These are phyloP conservation scores for Stephania cephalantha DNA, from an alignment of 164 flowering plant genomes.

Conservation along the genomic window DNA sequence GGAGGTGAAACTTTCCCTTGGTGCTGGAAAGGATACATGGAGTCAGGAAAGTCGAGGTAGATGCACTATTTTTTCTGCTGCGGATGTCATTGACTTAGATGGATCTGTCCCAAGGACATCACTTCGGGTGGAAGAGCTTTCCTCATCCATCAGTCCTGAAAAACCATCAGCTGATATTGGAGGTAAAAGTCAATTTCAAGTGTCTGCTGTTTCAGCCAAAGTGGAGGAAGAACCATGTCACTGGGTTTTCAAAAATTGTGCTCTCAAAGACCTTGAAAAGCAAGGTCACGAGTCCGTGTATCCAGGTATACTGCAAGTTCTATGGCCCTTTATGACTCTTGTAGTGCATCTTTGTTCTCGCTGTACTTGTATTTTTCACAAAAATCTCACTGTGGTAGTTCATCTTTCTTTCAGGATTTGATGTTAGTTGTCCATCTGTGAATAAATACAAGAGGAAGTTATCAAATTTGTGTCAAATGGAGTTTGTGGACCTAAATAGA, in stretches of 20 bases:
- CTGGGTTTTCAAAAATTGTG: conserved; percentile 7
- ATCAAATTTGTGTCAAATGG: neutral
- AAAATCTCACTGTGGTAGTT: neutral
- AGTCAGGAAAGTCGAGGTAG: conserved; percentile 9
- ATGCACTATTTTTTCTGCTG: conserved; percentile 5
- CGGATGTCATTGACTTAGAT: conserved; percentile 33
- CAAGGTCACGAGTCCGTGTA: neutral
- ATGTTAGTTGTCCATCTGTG: neutral
- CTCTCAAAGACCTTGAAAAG: conserved; percentile 4
- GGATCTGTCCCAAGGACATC: conserved; percentile 20
- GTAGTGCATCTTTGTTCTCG: neutral
- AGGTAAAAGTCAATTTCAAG: conserved; percentile 14
- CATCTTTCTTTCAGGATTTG: conserved; percentile 21
- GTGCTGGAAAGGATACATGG: conserved; percentile 15
- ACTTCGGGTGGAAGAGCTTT: conserved; percentile 2
- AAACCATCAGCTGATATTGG: conserved; percentile 9
- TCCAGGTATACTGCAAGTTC: neutral
- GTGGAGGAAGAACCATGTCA: conserved; percentile 8
- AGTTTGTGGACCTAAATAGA: conserved; percentile 35
- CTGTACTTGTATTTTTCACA: neutral
- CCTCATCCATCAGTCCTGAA: conserved; percentile 8
- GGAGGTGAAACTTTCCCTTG: conserved; percentile 29
- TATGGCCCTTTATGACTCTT: neutral
- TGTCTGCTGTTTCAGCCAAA: conserved; percentile 9
- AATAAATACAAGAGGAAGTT: conserved; percentile 11